Base-by-base conservation (phyloP, 495 filamentous ascomycete genomes). In the Annulohypoxylon stygium region DNA sequence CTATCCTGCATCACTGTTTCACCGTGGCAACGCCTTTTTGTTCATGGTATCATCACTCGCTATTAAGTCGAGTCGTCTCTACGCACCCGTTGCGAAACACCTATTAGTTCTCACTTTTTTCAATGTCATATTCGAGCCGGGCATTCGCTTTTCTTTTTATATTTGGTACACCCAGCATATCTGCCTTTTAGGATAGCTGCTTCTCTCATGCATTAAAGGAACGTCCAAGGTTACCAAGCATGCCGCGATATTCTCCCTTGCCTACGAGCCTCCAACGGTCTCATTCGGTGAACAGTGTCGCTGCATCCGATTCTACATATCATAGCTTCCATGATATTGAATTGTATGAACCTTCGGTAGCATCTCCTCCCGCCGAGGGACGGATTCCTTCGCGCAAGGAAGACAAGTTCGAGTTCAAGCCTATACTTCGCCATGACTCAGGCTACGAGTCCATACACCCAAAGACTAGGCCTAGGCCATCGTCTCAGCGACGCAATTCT, bases 311-410 rank as follows among this genome's bases (percentile, higher is more conserved):
- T 70, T 79, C 80, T 20, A 83, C 83, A 8, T 86, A 84, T 70
- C 82, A 86, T 68, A 85, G 82, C 78, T 85, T 85, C 51, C 76
- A 84, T 39, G 78, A 85, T 39, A 69, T 79, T 55, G 84, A 85
- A 36, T 63, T 78, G 4, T 77, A 69, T 47, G 80, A 84, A n/a
- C 76, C 78, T 8, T 58, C 54, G 12, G n/a, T 60, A 14, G 30
- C 74, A 10, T 60, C 66, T 26, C 39, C 65, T 9, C 14, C 60
- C 23, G 45, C 60, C 6, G 36, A 53, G 10, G 54, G 57, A 41
- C 68, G 68, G 18, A 61, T 43, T 14, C 54, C 67, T 30, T 59
- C 65, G 4, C 16, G 60, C 47, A 74, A 71, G 53, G 70, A 70
- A 10, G 61, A 75, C n/a, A 68, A 64, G 6, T 57, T 64, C 8